A percentile compares a stretch with the other conserved stretches of the same genome.
Conservation (phyloP, 768 basidiomycete genomes). For the Russula abietina region DNA sequence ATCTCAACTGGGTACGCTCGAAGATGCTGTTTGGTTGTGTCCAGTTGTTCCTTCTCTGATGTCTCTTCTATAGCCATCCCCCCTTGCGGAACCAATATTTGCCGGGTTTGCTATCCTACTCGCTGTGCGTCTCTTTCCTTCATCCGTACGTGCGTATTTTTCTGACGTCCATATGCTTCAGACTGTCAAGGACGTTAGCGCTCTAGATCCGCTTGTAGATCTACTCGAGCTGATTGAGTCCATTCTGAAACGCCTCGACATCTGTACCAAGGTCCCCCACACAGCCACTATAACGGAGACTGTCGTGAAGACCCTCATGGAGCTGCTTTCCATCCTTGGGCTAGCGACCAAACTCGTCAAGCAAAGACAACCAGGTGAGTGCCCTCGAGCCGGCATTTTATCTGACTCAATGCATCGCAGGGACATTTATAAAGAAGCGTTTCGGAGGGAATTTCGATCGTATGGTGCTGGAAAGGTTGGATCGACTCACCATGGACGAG, state of each 20-base stretch:
- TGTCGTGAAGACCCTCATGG: neutral
- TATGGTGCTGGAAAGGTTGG: neutral
- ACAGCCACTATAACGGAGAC: neutral
- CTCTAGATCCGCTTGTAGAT: neutral
- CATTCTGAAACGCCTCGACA: neutral
- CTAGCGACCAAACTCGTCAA: neutral
- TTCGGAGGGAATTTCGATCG: neutral
- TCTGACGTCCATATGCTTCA: neutral
- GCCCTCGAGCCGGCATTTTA: neutral
- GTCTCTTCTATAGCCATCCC: neutral
- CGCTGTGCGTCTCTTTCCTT: neutral
- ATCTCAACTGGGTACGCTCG: no score
- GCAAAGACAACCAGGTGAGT: neutral
- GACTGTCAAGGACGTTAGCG: neutral
- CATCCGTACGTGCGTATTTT: neutral
- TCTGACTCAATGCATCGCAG: neutral
- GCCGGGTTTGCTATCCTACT: neutral
- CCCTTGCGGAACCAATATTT: neutral
- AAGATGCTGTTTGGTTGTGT: no score
- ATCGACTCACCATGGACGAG: neutral
- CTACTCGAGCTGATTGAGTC: neutral
- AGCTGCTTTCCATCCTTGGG: neutral
- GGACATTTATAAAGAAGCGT: neutral
- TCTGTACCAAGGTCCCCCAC: neutral
- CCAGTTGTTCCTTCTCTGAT: neutral